Base-by-base conservation (phyloP, 352 stramenopile species). In the Phytophthora melonis region DNA sequence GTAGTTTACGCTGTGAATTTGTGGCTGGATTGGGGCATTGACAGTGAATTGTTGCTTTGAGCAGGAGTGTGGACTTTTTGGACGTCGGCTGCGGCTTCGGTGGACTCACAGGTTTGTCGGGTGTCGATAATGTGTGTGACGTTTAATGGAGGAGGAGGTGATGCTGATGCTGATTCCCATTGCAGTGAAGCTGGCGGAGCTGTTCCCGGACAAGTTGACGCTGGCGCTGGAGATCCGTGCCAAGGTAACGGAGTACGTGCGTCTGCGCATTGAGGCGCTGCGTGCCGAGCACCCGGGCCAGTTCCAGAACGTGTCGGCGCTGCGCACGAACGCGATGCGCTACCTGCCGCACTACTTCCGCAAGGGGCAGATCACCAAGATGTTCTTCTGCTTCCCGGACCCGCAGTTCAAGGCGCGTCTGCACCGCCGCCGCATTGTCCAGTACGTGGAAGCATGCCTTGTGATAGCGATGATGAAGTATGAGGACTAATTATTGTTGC, bases 351-450 rank as follows among this genome's bases (percentile, higher is more conserved):
- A 96, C 67, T 96, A 94, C 78, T 94, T 96, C 68, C 73, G 68
- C 52, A 96, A 96, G 68, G 88, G 87, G 3, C 89, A 96, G 68
- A 83, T 99, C 16, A 79, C 89, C 18, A 99, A 99, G 81, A 91
- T 99, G 50, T 99, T 99, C 81, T 99, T 99, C 83, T 99, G 97
- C 80, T 99, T 99, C 83, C 97, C 98, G 53, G 98, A 99, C 82
- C 98, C 98, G 34, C 97, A 99, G 80, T 99, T 99, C 78, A 99
- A 99, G 82, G 86, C 91, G 64, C 99, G 99, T 75, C 99, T 99
- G 81, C 96, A 99, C 80, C 90, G 93, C 47, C 89, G 97, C 32
- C 86, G 95, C 23, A 98, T 98, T 63, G 88, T 98, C 56, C 93
- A 87, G 89, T 94, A 86, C 34, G 77, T 64, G 25, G 54, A 13